Evolutionary conservation across 2,329 filamentous ascomycete genomes (phyloP).

Genomic region (Aspergillus eucalypticola): DNA sequence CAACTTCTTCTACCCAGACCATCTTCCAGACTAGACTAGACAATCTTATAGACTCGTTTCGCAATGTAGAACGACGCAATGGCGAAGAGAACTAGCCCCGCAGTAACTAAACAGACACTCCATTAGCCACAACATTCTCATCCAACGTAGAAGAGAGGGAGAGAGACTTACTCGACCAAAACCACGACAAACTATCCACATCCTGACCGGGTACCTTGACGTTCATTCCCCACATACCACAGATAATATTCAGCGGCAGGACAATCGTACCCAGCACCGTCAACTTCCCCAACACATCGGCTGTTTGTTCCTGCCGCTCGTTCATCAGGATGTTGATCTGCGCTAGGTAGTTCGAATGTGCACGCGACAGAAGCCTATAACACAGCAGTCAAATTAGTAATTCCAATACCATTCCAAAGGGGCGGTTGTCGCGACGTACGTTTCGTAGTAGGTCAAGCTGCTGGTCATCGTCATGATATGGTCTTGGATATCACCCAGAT

Average conservation of each 20-base stretch:
- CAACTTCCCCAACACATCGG: constrained; percentile 89
- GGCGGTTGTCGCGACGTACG: constrained; percentile 55
- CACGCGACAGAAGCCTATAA: constrained; percentile 77
- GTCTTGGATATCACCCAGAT: constrained; percentile 97
- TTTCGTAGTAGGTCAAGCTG: constrained; percentile 94
- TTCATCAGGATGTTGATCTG: constrained; percentile 99
- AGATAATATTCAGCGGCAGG: constrained; percentile 98
- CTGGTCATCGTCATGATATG: constrained; percentile 99
- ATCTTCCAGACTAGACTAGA: constrained; percentile 44
- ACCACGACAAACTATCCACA: constrained; percentile 75
- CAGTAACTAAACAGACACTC: constrained; percentile 56
- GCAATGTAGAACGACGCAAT: constrained; percentile 76
- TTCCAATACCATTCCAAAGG: no score
- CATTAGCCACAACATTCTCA: constrained; percentile 5
- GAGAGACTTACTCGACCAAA: constrained; percentile 56
- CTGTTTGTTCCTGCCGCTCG: constrained; percentile 92
- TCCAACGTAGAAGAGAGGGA: constrained; percentile 4
- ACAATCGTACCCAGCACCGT: constrained; percentile 97
- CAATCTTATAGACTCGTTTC: constrained; percentile 80
- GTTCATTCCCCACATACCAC: constrained; percentile 99
- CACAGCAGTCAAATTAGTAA: constrained; percentile 15
- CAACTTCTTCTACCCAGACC: not conserved
- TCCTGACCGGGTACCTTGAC: constrained; percentile 93
- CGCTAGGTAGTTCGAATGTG: constrained; percentile 96
- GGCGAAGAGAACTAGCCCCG: constrained; percentile 75